Base-by-base conservation (phyloP, 2,329 filamentous ascomycete species). In the Celoporthe dispersa region DNA sequence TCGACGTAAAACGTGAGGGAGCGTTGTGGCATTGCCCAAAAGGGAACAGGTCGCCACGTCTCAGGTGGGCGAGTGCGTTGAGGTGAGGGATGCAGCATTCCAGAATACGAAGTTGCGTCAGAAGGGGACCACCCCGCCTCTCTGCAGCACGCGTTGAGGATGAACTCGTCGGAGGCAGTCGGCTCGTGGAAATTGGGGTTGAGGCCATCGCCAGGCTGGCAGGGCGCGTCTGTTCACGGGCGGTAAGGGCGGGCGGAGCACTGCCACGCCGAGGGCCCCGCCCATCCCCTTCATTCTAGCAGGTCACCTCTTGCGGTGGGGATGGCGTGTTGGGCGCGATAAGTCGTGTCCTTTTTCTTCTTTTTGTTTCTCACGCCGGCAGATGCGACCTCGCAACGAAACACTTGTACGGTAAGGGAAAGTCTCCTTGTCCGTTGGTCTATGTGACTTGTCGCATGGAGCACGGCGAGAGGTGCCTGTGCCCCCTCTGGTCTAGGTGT, bases 31-130 rank as follows among this genome's bases (percentile, higher is more conserved):
- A 69, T 71, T 69, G 44, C 69, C 67, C 55, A 59, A 63, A 60
- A 33, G 60, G 60, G 37, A 39, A 28, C 35, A 25, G 61, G 33
- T 39, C 31, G 28, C 31, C 57, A 60, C 64, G 69, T 69, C 68
- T 71, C 69, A 71, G 69, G 69, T 64, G 55, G 44, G 53, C 66
- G 33, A 37, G 33, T 33, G 31, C 11, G 55, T n/a, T 48, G 55
- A 60, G 31, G 62, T 39, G 25, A 55, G 44, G 39, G 37, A 31
- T 68, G 63, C 64, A 64, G 44, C 22, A 44, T 65, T 53, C 48
- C 37, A 39, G 33, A 62, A 68, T 69, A 68, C 63, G 69, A 63
- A 59, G 28, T 64, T 60, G 62, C 67, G 57, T 57, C 53, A 31
- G 22, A 48, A 48, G 14, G 53, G 25, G 14, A 51, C 25, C 25